These are phyloP conservation scores for Gracilaria domingensis DNA, from an alignment of 23 red algal genomes.

Conservation along the genomic window DNA sequence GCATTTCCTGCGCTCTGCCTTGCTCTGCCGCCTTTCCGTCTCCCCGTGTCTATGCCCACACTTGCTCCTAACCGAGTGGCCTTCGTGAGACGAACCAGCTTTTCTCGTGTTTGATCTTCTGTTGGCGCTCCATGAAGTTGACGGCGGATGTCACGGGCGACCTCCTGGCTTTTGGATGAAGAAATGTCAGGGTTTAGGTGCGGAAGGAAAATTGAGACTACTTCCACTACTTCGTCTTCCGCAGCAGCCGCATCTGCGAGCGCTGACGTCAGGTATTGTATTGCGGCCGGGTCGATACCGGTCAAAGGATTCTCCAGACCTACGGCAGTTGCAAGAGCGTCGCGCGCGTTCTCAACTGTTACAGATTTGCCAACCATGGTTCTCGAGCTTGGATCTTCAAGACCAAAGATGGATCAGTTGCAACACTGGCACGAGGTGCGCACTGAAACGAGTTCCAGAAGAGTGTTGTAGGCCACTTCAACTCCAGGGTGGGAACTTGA, in stretches of 20 bases:
- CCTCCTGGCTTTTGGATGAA: background rate
- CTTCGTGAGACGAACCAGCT: constrained; percentile 57
- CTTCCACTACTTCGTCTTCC: constrained; percentile 72
- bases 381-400: background rate
- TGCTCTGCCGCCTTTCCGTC: background rate
- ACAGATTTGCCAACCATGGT: background rate
- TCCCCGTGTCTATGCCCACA: constrained; percentile 49
- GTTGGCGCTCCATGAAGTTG: constrained; percentile 65
- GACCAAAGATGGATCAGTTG: too few relatives aligned
- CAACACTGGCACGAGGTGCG: too few relatives aligned
- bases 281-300: constrained; percentile 63
- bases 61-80: constrained; percentile 74
- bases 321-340: constrained; percentile 14
- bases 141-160: constrained; percentile 65
- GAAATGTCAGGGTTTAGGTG: constrained; percentile 32
- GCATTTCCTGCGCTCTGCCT: constrained; percentile 59
- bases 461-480: too few relatives aligned
- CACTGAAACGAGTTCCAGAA: too few relatives aligned
- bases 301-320: constrained; percentile 55
- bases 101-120: constrained; percentile 41
- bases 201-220: constrained; percentile 64
- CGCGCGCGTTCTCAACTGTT: background rate
- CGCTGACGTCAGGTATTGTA: constrained; percentile 54
- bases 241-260: constrained; percentile 54
- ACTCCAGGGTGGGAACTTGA: too few relatives aligned